Evolutionary conservation across 2,329 filamentous ascomycete species (phyloP).

Genomic region (Colletotrichum ledebouriae): DNA sequence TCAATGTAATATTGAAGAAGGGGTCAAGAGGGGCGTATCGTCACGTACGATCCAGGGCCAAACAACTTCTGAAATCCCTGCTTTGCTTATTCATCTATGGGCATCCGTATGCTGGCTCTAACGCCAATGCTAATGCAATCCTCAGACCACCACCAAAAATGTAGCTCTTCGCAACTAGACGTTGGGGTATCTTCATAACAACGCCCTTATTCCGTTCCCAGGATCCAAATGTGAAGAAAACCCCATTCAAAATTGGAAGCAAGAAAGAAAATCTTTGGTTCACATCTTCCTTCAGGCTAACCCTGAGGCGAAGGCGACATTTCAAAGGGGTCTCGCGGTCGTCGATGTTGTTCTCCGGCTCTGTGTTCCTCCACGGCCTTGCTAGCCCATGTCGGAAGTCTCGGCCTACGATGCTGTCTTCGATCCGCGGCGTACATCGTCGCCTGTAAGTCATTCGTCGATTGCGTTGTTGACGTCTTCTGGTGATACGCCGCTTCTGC

Average conservation of each 20-base stretch:
- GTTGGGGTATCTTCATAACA: slow-evolving; percentile 32
- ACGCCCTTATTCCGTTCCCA: slow-evolving; percentile 4
- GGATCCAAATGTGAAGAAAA: neutral
- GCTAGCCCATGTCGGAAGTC: slow-evolving; percentile 52
- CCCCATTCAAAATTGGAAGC: neutral
- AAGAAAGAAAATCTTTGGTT: neutral
- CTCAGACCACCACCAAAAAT: slow-evolving; percentile 1
- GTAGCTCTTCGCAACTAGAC: slow-evolving; percentile 1
- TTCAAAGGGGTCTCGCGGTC: slow-evolving; percentile 18
- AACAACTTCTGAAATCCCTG: neutral
- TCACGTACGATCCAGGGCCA: neutral
- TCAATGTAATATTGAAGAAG: slow-evolving; percentile 14
- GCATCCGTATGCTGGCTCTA: slow-evolving; percentile 1
- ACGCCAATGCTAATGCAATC: slow-evolving; percentile 19
- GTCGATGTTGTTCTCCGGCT: slow-evolving; percentile 13
- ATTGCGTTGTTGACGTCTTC: slow-evolving; percentile 18
- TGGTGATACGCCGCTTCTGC: neutral
- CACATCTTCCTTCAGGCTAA: neutral
- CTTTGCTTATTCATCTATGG: slow-evolving; percentile 7
- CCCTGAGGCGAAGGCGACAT: slow-evolving; percentile 25
- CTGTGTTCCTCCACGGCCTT: slow-evolving; percentile 44
- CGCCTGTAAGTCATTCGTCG: slow-evolving; percentile 44
- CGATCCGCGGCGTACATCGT: slow-evolving; percentile 50
- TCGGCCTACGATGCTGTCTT: slow-evolving; percentile 35
- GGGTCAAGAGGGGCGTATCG: neutral